Conservation (phyloP, 352 stramenopile genomes). For the Pythium guiyangense region DNA sequence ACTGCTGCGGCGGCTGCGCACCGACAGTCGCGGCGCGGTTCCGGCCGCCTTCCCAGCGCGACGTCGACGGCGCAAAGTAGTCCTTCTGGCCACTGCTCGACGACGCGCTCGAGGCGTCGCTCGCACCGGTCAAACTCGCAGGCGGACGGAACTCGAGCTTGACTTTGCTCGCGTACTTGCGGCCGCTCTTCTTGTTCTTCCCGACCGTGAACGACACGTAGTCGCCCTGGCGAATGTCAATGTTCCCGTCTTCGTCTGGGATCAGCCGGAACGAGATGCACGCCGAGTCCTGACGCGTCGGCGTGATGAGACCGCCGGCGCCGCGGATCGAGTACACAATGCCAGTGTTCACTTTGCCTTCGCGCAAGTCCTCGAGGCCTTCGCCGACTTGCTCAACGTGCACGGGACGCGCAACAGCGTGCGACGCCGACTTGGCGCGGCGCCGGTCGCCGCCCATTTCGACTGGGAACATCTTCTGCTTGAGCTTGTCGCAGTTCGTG, state of each 20-base stretch:
- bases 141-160: conserved; percentile 86
- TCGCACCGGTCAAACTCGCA: conserved; percentile 35
- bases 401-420: conserved; percentile 57
- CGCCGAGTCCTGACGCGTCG: conserved; percentile 75
- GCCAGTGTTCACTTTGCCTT: conserved; percentile 85
- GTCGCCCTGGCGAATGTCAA: conserved; percentile 81
- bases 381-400: conserved; percentile 83
- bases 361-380: conserved; percentile 76
- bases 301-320: conserved; percentile 78
- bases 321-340: conserved; percentile 86
- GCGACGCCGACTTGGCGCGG: conserved; percentile 74
- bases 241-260: conserved; percentile 80
- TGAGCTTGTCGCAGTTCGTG: conserved; percentile 86
- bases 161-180: conserved; percentile 87
- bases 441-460: conserved; percentile 65
- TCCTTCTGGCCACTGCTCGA: conserved; percentile 41
- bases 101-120: conserved; percentile 9
- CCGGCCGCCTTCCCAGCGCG: conserved; percentile 46
- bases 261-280: conserved; percentile 88
- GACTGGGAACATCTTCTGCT: conserved; percentile 88
- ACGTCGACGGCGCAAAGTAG: conserved; percentile 47
- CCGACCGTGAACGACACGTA: conserved; percentile 87
- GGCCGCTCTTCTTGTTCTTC: conserved; percentile 89
- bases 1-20: conserved; percentile 32
- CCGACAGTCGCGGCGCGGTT: conserved; percentile 49